These are phyloP conservation scores for Trichopus zeylanicus DNA, from an alignment of 116 monocot genomes.

Conservation along the genomic window DNA sequence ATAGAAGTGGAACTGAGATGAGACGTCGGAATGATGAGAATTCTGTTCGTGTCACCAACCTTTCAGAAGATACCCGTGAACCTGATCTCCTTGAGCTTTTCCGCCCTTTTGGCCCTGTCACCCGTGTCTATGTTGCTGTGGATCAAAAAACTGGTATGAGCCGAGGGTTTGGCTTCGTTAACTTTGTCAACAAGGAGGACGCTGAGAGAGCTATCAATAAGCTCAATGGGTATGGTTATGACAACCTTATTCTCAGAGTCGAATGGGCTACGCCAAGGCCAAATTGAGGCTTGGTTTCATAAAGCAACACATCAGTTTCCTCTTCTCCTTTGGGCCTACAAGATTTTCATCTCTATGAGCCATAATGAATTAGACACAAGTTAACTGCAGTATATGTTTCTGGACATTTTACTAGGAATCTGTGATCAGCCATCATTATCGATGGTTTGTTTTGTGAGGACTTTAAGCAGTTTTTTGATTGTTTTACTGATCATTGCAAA, in stretches of 20 bases:
- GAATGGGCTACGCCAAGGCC: constrained; percentile 92
- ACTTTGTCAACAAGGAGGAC: constrained; percentile 74
- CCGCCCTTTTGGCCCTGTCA: constrained; percentile 72
- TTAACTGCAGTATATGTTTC: too few relatives aligned
- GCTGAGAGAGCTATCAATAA: constrained; percentile 86
- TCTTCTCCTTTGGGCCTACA: too few relatives aligned
- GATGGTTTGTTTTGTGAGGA: too few relatives aligned
- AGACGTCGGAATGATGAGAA: constrained; percentile 87
- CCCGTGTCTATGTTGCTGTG: constrained; percentile 71
- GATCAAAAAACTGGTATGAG: constrained; percentile 86
- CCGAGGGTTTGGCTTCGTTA: constrained; percentile 89
- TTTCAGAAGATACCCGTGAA: constrained; percentile 88
- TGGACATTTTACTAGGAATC: too few relatives aligned
- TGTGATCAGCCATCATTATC: too few relatives aligned
- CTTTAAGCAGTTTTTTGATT: too few relatives aligned
- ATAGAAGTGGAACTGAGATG: constrained; percentile 47
- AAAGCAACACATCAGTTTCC: too few relatives aligned
- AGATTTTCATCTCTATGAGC: too few relatives aligned
- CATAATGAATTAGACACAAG: too few relatives aligned
- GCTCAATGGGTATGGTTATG: constrained; percentile 95
- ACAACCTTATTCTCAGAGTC: constrained; percentile 83
- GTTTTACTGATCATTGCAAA: too few relatives aligned
- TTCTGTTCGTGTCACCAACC: constrained; percentile 82
- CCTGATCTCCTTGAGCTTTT: constrained; percentile 85
- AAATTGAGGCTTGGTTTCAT: too few relatives aligned